phyloP scores from a whole-genome alignment of 2,329 filamentous ascomycete genomes.

The Xylaria sp. region DNA sequence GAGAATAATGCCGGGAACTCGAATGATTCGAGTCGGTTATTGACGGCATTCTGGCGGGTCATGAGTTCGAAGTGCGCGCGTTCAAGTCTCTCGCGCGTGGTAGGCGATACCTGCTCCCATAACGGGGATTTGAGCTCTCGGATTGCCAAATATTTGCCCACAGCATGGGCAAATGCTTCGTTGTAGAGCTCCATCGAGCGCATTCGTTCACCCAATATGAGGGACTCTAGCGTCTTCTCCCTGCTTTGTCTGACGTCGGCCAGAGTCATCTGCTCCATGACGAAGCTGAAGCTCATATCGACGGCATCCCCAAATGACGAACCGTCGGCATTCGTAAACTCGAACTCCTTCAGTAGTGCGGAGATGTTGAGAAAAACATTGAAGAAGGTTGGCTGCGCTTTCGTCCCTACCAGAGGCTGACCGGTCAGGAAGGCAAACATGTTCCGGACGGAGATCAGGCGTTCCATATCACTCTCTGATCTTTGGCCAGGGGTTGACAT shows the following conservation, averaged over 20 bases:
- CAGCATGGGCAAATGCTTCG: constrained; percentile 88
- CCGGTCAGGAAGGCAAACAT: constrained; percentile 68
- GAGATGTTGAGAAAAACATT: constrained; percentile 58
- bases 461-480: constrained; percentile 53
- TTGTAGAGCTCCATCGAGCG: constrained; percentile 81
- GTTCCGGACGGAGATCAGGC: constrained; percentile 63
- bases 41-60: constrained; percentile 70
- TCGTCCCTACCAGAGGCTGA: constrained; percentile 64
- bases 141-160: constrained; percentile 80
- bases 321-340: constrained; percentile 59
- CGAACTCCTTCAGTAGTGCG: constrained; percentile 57
- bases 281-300: constrained; percentile 69
- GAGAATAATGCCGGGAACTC: constrained; percentile 90
- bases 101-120: constrained; percentile 68
- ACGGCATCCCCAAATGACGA: constrained; percentile 63
- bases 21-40: constrained; percentile 78
- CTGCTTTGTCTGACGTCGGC: constrained; percentile 80
- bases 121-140: constrained; percentile 68
- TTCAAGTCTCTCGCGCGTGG: constrained; percentile 79
- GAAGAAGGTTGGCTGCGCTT: constrained; percentile 54
- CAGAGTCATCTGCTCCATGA: constrained; percentile 75
- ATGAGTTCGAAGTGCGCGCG: constrained; percentile 80
- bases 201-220: constrained; percentile 89
- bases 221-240: constrained; percentile 86
- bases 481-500: constrained; percentile 41